These are phyloP conservation scores for Helicocarpus griseus DNA, from an alignment of 2,329 filamentous ascomycete genomes.

Conservation along the genomic window DNA sequence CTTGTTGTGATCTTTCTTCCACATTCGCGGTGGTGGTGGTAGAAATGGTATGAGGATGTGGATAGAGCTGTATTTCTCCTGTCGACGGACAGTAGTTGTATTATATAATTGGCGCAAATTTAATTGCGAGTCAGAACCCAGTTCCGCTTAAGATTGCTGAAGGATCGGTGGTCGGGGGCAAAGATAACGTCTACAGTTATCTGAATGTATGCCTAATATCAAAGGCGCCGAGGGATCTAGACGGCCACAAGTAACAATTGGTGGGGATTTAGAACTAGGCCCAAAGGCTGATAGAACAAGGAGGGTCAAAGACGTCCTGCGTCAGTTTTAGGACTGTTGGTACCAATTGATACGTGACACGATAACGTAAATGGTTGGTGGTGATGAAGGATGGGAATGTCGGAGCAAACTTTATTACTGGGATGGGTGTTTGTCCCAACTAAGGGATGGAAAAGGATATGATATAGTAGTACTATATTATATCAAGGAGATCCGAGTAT, in stretches of 20 bases:
- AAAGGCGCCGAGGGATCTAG: background rate
- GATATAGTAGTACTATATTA: too few species aligned
- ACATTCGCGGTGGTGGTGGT: background rate
- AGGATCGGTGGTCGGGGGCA: background rate
- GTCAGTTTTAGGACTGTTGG: background rate
- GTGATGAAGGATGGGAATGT: background rate
- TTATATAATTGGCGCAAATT: background rate
- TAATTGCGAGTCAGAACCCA: background rate
- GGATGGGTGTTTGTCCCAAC: background rate
- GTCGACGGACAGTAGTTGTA: background rate
- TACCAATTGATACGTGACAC: background rate
- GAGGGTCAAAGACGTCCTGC: conserved; percentile 1
- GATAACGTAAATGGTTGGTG: background rate
- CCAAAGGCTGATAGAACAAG: too few species aligned
- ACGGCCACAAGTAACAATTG: background rate
- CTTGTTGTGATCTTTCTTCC: background rate
- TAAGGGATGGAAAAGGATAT: background rate
- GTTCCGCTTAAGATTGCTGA: background rate
- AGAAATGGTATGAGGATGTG: too few species aligned
- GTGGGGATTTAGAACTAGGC: background rate
- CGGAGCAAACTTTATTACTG: background rate
- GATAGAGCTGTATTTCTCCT: background rate
- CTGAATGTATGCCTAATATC: background rate
- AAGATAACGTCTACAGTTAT: conserved; percentile 2
- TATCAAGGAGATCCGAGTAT: background rate